Evolutionary conservation across 305 asterid species (phyloP).

Genomic region (Solanum hybrid): DNA sequence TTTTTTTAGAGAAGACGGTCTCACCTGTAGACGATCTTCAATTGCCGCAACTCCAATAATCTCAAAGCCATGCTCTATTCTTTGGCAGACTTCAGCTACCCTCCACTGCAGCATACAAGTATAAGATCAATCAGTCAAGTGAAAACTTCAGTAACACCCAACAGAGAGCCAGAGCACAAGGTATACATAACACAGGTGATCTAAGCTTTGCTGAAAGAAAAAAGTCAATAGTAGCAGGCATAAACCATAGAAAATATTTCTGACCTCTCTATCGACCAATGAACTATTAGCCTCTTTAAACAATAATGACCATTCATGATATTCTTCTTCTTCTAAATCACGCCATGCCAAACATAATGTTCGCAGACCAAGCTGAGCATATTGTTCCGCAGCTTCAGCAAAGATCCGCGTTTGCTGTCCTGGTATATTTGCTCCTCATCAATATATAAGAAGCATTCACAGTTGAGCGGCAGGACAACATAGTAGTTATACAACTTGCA

Average conservation of each 20-base stretch:
- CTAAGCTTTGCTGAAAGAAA: neutral
- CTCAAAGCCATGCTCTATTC: conserved; percentile 76
- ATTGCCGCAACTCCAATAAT: conserved; percentile 96
- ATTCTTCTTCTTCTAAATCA: conserved; percentile 66
- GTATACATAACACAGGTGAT: neutral
- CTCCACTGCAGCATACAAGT: conserved; percentile 50
- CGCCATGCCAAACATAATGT: conserved; percentile 97
- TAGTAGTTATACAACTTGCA: neutral
- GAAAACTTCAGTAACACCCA: neutral
- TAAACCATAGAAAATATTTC: neutral
- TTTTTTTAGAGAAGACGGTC: neutral
- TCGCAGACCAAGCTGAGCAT: conserved; percentile 90
- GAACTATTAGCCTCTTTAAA: conserved; percentile 93
- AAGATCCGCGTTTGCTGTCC: conserved; percentile 69
- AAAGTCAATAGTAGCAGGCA: neutral
- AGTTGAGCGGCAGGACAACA: neutral
- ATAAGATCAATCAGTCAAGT: neutral
- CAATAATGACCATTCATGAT: conserved; percentile 78
- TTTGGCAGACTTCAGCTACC: conserved; percentile 94
- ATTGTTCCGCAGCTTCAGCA: conserved; percentile 89
- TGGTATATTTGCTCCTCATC: conserved; percentile 22
- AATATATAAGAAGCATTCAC: neutral
- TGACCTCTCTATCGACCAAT: conserved; percentile 91
- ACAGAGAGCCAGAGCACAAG: conserved; percentile 2
- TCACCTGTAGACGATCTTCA: conserved; percentile 95